phyloP scores from a whole-genome alignment of 208 protist genomes.

The Acanthamoeba healyi region DNA sequence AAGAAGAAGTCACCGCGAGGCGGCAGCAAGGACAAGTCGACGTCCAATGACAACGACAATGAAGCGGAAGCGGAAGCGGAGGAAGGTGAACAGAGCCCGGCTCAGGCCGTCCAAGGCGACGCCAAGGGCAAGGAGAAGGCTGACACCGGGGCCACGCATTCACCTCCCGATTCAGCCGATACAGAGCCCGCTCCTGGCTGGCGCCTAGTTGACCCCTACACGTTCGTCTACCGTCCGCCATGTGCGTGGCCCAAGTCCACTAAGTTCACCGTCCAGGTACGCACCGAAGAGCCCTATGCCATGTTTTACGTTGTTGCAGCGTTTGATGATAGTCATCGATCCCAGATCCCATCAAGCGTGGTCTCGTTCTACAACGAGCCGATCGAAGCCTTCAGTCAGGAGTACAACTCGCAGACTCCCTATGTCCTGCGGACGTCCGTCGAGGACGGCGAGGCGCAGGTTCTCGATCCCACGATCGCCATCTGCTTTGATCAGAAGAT shows the following conservation, averaged over 20 bases:
- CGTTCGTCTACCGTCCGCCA: neutral
- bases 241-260: conserved; percentile 1
- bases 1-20: conserved; percentile 62
- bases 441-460: conserved; percentile 1
- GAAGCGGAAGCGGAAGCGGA: neutral
- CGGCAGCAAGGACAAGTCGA: neutral
- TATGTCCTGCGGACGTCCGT: neutral
- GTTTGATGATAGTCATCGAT: neutral
- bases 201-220: conserved; percentile 5
- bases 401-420: neutral
- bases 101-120: neutral
- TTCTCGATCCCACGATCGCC: conserved; percentile 40
- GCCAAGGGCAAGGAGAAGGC: neutral
- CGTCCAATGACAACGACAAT: neutral
- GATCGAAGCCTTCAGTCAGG: conserved; percentile 29
- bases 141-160: neutral
- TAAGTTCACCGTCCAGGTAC: conserved; percentile 6
- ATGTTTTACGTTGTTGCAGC: neutral
- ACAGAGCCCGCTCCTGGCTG: neutral
- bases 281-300: too few relatives aligned
- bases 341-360: conserved; percentile 12
- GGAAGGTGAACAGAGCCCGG: neutral
- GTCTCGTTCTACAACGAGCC: conserved; percentile 71
- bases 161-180: neutral
- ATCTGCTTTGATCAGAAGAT: conserved; percentile 72